Evolutionary conservation across 805 yeast genomes (phyloP).

Genomic region (Ogataea saltuana): DNA sequence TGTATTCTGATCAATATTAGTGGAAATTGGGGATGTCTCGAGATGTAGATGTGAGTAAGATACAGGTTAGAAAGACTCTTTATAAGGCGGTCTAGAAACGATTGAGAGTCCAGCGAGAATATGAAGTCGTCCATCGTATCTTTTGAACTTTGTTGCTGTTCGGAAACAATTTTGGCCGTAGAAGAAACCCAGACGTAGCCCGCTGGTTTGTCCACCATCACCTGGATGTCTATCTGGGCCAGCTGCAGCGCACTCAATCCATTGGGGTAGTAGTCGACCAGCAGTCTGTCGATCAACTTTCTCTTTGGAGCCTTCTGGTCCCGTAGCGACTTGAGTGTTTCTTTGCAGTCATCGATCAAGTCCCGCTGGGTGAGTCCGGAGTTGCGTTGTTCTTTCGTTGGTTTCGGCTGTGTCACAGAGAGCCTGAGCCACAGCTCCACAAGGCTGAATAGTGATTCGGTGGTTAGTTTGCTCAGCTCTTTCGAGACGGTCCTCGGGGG

Average conservation of each 20-base stretch:
- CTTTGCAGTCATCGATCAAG: constrained; percentile 20
- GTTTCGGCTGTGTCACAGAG: constrained; percentile 32
- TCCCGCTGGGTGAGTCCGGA: constrained; percentile 21
- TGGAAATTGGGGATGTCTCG: constrained; percentile 64
- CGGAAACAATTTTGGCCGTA: constrained; percentile 40
- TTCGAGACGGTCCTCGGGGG: constrained; percentile 25
- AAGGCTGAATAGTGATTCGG: constrained; percentile 34
- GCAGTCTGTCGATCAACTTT: constrained; percentile 44
- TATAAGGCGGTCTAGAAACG: constrained; percentile 50
- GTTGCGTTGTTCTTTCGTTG: constrained; percentile 22
- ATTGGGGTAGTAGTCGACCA: constrained; percentile 50
- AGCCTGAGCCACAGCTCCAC: constrained; percentile 37
- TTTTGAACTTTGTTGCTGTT: constrained; percentile 14
- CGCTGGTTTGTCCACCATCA: constrained; percentile 58
- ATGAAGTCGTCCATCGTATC: constrained; percentile 32
- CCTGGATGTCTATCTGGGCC: constrained; percentile 70
- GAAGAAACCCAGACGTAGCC: constrained; percentile 50
- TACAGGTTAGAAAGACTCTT: constrained; percentile 51
- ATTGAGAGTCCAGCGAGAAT: constrained; percentile 48
- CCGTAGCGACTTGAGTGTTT: constrained; percentile 15
- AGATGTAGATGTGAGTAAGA: constrained; percentile 63
- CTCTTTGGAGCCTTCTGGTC: constrained; percentile 28
- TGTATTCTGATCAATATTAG: constrained; percentile 64
- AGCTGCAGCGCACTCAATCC: constrained; percentile 66
- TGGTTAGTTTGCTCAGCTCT: constrained; percentile 29